Conservation (phyloP, 2,329 filamentous ascomycete species). For the Didymella glomerata region DNA sequence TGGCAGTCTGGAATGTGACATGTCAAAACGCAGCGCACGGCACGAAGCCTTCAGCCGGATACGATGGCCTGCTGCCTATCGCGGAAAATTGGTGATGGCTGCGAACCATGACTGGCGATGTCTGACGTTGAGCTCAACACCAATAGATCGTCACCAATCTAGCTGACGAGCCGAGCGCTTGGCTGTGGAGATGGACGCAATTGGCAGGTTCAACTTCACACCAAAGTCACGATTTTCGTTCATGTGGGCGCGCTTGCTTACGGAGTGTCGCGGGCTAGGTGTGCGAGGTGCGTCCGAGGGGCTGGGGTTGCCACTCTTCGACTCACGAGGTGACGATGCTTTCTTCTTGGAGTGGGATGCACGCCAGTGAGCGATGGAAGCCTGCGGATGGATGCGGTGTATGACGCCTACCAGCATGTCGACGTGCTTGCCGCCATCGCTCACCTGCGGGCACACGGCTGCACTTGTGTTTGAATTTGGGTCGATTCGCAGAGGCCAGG, state of each 20-base stretch:
- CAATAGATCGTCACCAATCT: constrained; percentile 10
- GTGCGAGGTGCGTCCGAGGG: constrained; percentile 24
- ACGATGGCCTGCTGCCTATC: constrained; percentile 12
- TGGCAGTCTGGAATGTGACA: constrained; percentile 16
- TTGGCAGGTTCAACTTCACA: constrained; percentile 21
- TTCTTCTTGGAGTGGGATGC: constrained; percentile 21
- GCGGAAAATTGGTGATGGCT: not conserved
- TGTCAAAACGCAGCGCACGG: constrained; percentile 15
- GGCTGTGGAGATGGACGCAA: constrained; percentile 24
- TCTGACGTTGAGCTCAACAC: constrained; percentile 22
- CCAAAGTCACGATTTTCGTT: constrained; percentile 18
- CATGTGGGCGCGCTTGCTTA: constrained; percentile 31
- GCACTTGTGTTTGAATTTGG: constrained; percentile 24
- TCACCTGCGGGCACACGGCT: constrained; percentile 30
- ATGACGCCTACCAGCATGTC: constrained; percentile 29
- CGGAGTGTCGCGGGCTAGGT: constrained; percentile 23
- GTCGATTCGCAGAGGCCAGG: constrained; percentile 27
- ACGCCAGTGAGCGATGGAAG: constrained; percentile 22
- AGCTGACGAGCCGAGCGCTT: constrained; percentile 18
- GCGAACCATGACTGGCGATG: constrained; percentile 20
- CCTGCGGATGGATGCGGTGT: constrained; percentile 18
- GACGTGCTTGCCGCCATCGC: constrained; percentile 14
- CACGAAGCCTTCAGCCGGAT: constrained; percentile 5
- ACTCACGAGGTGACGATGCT: constrained; percentile 28
- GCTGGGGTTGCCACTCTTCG: constrained; percentile 28